Base-by-base conservation (phyloP, 768 basidiomycete genomes). In the Suillus variegatus region DNA sequence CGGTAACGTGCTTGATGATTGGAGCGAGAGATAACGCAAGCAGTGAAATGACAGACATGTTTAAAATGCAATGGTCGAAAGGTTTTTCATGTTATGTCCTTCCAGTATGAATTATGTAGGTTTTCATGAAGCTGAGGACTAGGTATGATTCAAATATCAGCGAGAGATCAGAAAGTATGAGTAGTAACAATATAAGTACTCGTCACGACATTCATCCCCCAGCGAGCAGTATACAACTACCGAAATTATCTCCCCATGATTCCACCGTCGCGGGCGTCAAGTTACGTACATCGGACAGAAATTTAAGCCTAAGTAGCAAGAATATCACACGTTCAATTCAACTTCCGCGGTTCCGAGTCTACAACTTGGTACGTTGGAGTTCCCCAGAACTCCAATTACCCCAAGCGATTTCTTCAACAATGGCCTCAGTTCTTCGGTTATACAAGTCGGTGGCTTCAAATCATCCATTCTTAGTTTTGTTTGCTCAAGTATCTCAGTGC, bases 381-480 rank as follows among this genome's bases (percentile, higher is more conserved):
- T 22, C 14, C 8, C 22, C 22, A 25, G 14, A 3, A 28, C 28
- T 32, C 38, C 18, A 32, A 32, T 38, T 40, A 40, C 36, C 9
- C 14, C 36, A 40, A 40, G 16, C 38, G 16, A 38, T 41, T 41
- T 25, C 55, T 22, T 22, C 58, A 41, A 25, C 20, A 38, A 85
- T 85, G 85, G 79, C 84, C 8, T 77, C 79, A 14, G 69, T 85
- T 60, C 73, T 85, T 43, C 74, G 77, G 32, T 69, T 77, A 16
- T 85, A 85, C 76, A 81, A 82, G 76, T 79, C 63, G 43, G 80
- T 36, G 12, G 18, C 14, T 32, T 47, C 13, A 32, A 13, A 32
- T 44, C 16, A 0, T 8, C 1, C 6, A 7, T 54, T 35, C n/a
- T 35, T 28, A 40, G 35, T 51, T 57, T 49, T 66, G 43, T 58